Evolutionary conservation across 129 eudicot genomes (phyloP).

Genomic region (Helianthus annuus): DNA sequence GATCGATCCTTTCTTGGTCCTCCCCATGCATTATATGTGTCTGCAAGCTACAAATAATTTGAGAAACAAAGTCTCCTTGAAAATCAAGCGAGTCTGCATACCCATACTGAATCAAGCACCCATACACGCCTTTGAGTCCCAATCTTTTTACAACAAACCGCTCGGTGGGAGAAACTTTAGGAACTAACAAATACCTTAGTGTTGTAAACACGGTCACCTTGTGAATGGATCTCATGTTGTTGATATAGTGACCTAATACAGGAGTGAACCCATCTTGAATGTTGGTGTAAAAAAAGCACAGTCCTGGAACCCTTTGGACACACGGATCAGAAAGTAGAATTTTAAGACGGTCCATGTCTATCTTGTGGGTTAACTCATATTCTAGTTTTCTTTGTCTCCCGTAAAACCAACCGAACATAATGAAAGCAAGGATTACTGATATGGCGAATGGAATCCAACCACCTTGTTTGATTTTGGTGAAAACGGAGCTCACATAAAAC

Average conservation of each 20-base stretch:
- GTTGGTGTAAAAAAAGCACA: constrained; percentile 67
- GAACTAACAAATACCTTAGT: constrained; percentile 57
- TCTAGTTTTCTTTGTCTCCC: constrained; percentile 63
- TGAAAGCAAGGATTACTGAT: constrained; percentile 60
- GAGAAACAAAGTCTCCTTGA: constrained; percentile 56
- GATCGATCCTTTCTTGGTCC: constrained; percentile 38
- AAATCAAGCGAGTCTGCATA: constrained; percentile 54
- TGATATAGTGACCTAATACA: constrained; percentile 61
- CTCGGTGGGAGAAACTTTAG: constrained; percentile 58
- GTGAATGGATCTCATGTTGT: constrained; percentile 65
- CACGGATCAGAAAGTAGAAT: constrained; percentile 42
- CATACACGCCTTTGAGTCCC: constrained; percentile 55
- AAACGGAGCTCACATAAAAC: constrained; percentile 55
- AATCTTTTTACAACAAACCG: constrained; percentile 46
- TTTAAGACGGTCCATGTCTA: constrained; percentile 44
- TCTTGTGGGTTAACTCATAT: constrained; percentile 56
- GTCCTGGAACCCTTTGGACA: constrained; percentile 64
- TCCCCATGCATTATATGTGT: constrained; percentile 37
- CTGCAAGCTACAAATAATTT: constrained; percentile 43
- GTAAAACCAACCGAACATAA: constrained; percentile 77
- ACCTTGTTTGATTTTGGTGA: constrained; percentile 62
- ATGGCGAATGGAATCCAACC: constrained; percentile 90
- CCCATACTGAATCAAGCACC: constrained; percentile 65
- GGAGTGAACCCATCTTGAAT: constrained; percentile 77
- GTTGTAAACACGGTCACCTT: constrained; percentile 61